Percentiles rank a stretch among this genome's conserved stretches.
Evolutionary conservation across 306 rosid species (phyloP).

Genomic region (Quercus mongolica): DNA sequence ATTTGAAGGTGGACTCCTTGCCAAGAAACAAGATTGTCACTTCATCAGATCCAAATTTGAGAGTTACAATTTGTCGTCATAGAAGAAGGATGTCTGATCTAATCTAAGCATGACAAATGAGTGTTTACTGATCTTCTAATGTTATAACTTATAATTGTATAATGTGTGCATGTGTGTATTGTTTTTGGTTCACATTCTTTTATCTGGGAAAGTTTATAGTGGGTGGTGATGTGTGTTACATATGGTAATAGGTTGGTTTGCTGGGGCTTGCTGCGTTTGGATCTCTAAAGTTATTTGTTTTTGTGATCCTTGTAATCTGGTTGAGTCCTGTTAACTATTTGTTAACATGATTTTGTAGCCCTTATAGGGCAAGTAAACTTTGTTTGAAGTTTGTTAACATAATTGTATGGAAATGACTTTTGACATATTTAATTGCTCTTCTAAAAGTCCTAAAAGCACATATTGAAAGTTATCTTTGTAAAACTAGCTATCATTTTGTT

Average conservation of each 20-base stretch:
- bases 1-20: conserved; percentile 28
- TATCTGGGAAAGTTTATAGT: conserved; percentile 13
- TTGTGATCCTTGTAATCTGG: conserved; percentile 8
- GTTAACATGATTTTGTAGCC: conserved; percentile 22
- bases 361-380: conserved; percentile 5
- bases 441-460: neutral
- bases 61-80: conserved; percentile 48
- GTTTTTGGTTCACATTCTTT: conserved; percentile 1
- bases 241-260: conserved; percentile 18
- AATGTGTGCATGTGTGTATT: conserved; percentile 13
- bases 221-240: neutral
- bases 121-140: conserved; percentile 16
- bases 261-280: conserved; percentile 25
- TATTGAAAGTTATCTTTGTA: neutral
- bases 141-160: neutral
- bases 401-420: neutral
- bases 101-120: conserved; percentile 26
- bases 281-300: conserved; percentile 27
- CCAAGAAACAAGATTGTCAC: conserved; percentile 47
- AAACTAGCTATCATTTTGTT: neutral
- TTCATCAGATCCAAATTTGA: conserved; percentile 65
- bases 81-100: conserved; percentile 85
- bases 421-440: neutral
- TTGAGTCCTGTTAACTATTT: conserved; percentile 20
- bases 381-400: neutral